Conservation (phyloP, 1,284 basidiomycete genomes). For the Cutaneotrichosporon cavernicola region DNA sequence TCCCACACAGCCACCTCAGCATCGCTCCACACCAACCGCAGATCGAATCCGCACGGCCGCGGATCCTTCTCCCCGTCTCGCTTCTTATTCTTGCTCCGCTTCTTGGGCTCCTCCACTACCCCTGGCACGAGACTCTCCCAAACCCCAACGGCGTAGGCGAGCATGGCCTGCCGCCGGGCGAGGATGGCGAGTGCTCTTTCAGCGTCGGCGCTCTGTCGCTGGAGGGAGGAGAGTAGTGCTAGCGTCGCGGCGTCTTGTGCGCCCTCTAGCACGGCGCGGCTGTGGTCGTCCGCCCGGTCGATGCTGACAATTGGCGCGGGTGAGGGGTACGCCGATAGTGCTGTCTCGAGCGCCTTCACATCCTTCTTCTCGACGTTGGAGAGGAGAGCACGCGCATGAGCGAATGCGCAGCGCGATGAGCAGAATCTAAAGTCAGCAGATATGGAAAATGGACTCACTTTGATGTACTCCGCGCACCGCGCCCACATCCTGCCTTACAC, state of each 20-base stretch:
- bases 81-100: slow-evolving; percentile 31
- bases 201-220: slow-evolving; percentile 24
- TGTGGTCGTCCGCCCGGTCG: slow-evolving; percentile 3
- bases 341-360: slow-evolving; percentile 23
- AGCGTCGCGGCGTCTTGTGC: slow-evolving; percentile 5
- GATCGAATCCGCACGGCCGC: slow-evolving; percentile 43
- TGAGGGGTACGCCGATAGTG: slow-evolving; percentile 29
- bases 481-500: slow-evolving; percentile 45
- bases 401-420: slow-evolving; percentile 41
- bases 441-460: slow-evolving; percentile 34
- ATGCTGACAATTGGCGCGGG: slow-evolving; percentile 30
- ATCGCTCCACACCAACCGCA: slow-evolving; percentile 37
- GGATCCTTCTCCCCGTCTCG: slow-evolving; percentile 30
- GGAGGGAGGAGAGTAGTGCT: slow-evolving; percentile 17
- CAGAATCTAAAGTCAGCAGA: slow-evolving; percentile 38
- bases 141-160: slow-evolving; percentile 27
- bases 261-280: neutral
- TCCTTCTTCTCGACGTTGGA: slow-evolving; percentile 35
- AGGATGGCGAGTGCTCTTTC: slow-evolving; percentile 28
- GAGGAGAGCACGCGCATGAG: slow-evolving; percentile 33
- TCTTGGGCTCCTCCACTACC: slow-evolving; percentile 24
- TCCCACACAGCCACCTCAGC: slow-evolving; percentile 30
- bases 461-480: slow-evolving; percentile 31
- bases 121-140: slow-evolving; percentile 25
- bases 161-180: slow-evolving; percentile 33